Conservation (phyloP, 108 stramenopile genomes). For the Phaeodactylum tricornutum region DNA sequence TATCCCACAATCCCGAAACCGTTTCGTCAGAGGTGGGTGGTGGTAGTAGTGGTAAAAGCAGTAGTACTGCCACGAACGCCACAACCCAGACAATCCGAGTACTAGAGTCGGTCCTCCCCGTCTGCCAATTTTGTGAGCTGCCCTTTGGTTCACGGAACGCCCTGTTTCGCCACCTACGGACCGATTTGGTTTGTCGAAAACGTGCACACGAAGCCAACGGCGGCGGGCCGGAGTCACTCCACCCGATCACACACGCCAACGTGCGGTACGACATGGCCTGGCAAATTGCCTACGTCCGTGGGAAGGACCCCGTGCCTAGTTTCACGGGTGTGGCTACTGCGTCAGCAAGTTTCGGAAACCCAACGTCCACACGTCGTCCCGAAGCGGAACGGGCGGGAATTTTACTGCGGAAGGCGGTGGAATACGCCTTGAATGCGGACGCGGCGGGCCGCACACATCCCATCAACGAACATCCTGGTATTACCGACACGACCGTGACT, state of each 20-base stretch:
- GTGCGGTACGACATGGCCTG: constrained; percentile 8
- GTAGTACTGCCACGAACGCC: too few species aligned
- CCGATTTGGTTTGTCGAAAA: too few species aligned
- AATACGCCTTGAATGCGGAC: neutral
- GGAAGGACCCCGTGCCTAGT: neutral
- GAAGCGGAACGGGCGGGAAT: neutral
- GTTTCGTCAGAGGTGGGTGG: too few species aligned
- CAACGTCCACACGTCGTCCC: neutral
- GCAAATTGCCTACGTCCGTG: neutral
- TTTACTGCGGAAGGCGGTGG: too few species aligned
- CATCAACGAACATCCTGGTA: neutral
- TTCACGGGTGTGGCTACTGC: neutral
- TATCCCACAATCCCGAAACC: too few species aligned
- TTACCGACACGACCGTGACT: too few species aligned
- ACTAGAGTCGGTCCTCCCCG: too few species aligned
- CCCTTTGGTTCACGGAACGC: constrained; percentile 52
- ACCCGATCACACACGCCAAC: neutral
- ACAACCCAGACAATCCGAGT: too few species aligned
- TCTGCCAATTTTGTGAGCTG: constrained; percentile 33
- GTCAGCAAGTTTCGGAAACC: neutral
- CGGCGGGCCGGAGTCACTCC: neutral
- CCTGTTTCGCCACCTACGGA: constrained; percentile 61
- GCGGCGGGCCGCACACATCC: neutral
- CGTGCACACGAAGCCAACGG: too few species aligned
- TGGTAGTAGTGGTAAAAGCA: too few species aligned